Evolutionary conservation across 202 grass and related monocot genomes (phyloP).

Genomic region (Setaria viridis): DNA sequence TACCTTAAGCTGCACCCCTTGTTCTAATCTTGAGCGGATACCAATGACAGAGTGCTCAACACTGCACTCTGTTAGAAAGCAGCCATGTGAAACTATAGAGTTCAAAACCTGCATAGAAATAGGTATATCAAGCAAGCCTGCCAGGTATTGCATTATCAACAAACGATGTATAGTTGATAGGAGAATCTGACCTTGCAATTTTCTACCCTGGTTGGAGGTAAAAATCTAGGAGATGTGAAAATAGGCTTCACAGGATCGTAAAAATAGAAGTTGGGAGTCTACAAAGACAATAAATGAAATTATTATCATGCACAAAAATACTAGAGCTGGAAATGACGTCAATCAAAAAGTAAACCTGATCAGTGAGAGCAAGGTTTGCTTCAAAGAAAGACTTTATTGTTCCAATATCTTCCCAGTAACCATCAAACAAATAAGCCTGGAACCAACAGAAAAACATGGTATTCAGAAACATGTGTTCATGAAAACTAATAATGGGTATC

Average conservation of each 20-base stretch:
- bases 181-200: constrained; percentile 63
- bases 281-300: constrained; percentile 30
- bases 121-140: constrained; percentile 26
- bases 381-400: constrained; percentile 92
- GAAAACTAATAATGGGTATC: neutral
- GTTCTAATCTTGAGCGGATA: constrained; percentile 73
- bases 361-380: constrained; percentile 77
- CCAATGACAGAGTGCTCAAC: constrained; percentile 82
- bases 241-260: constrained; percentile 81
- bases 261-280: constrained; percentile 77
- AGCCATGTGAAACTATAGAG: constrained; percentile 84
- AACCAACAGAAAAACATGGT: neutral
- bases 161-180: neutral
- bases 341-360: constrained; percentile 58
- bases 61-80: constrained; percentile 71
- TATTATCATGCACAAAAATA: constrained; percentile 35
- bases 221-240: constrained; percentile 72
- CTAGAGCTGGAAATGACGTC: neutral
- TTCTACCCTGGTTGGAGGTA: constrained; percentile 80
- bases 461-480: constrained; percentile 7
- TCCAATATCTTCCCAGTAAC: constrained; percentile 88
- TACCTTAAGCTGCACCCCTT: constrained; percentile 72
- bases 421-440: constrained; percentile 79
- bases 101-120: constrained; percentile 59
- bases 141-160: constrained; percentile 1